Base-by-base conservation (phyloP, 176 grass and related monocot genomes). In the Saccharum spontaneum region DNA sequence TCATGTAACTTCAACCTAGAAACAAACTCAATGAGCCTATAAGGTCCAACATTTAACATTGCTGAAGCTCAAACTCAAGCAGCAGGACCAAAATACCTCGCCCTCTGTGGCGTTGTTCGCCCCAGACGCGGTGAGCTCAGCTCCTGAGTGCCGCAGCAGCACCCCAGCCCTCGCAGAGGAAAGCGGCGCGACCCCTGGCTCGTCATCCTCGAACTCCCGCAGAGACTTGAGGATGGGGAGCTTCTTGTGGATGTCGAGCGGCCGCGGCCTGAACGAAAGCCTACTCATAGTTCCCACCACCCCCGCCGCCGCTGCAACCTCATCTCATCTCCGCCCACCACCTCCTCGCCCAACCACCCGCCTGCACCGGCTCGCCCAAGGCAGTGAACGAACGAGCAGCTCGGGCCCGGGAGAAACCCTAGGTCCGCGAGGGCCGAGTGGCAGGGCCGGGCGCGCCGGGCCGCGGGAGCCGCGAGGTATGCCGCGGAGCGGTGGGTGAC, bases 191-290 rank as follows among this genome's bases (percentile, higher is more conserved):
- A 57, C n/a, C 67, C 67, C 48, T 33, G 1, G 84, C 49, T 99
- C 97, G 15, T 99, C 97, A 66, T 99, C 97, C 73, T 99, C 97
- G 76, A 96, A 96, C 79, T 96, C 97, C 85, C 93, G 89, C 59
- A 81, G 80, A 22, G 94, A 96, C 79, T 93, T 99, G 80, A 99
- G 84, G 71, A 99, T 92, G 0, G 97, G 93, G 77, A 99, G 89
- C 88, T 94, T 99, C 77, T 99, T 99, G 86, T 99, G 94, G 85
- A 99, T 99, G 88, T 99, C 97, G 23, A 99, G 91, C 14, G 97
- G 97, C 71, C 97, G 97, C 76, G 97, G 97, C 88, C 97, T 94
- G 66, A 98, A 86, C 84, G 93, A 92, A 39, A 93, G 91, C 86
- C 97, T 92, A 94, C 88, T 99, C 97, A 99, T 99, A 68, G 92